phyloP scores from a whole-genome alignment of 805 yeast species.

The Kodamaea leandrae region DNA sequence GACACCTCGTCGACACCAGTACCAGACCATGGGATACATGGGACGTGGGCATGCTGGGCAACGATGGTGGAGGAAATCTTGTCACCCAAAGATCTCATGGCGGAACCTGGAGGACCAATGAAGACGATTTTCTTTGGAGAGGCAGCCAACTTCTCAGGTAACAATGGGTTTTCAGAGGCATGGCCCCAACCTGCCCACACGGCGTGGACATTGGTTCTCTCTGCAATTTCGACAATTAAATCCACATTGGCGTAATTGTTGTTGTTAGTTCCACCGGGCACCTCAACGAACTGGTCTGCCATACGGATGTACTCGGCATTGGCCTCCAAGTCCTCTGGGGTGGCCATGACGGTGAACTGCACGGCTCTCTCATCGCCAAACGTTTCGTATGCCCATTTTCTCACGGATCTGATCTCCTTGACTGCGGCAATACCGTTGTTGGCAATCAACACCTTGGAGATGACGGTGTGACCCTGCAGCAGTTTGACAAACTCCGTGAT shows the following conservation, averaged over 20 bases:
- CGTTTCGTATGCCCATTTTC: slow-evolving; percentile 99
- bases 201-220: slow-evolving; percentile 93
- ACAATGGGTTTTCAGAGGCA: slow-evolving; percentile 95
- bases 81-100: slow-evolving; percentile 99
- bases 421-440: slow-evolving; percentile 99
- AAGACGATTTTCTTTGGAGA: slow-evolving; percentile 87
- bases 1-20: slow-evolving; percentile 87
- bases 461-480: slow-evolving; percentile 94
- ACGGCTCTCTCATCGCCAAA: slow-evolving; percentile 94
- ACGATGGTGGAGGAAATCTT: slow-evolving; percentile 97
- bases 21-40: slow-evolving; percentile 99
- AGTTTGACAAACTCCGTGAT: slow-evolving; percentile 81
- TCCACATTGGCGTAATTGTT: slow-evolving; percentile 98
- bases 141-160: slow-evolving; percentile 93
- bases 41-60: slow-evolving; percentile 97
- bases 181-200: slow-evolving; percentile 99
- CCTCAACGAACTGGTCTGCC: slow-evolving; percentile 98
- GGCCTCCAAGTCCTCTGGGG: slow-evolving; percentile 97
- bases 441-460: slow-evolving; percentile 84
- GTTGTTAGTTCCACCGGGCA: slow-evolving; percentile 98
- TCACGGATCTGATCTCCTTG: slow-evolving; percentile 92
- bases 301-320: slow-evolving; percentile 97
- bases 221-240: slow-evolving; percentile 94
- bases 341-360: slow-evolving; percentile 96
- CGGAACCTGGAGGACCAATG: slow-evolving; percentile 98